A percentile compares a stretch with the other conserved stretches of the same genome.
These are phyloP conservation scores for Skeletonema potamos DNA, from an alignment of 108 stramenopile genomes.

Conservation along the genomic window DNA sequence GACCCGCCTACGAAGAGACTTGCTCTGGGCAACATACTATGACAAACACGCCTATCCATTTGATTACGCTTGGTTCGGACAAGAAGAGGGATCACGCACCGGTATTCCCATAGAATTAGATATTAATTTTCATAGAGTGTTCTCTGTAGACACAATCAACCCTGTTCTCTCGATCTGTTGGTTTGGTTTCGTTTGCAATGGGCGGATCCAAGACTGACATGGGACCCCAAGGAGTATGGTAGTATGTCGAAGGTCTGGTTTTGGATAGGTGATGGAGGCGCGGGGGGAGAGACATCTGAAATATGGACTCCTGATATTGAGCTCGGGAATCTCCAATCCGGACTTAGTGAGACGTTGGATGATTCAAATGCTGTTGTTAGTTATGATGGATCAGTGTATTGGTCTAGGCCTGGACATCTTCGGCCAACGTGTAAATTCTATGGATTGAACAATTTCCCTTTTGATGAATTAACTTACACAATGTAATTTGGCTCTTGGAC, in stretches of 20 bases:
- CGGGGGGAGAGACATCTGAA: conserved; percentile 42
- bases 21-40: conserved; percentile 17
- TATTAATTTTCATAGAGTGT: conserved; percentile 43
- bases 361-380: conserved; percentile 35
- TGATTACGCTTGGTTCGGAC: conserved; percentile 34
- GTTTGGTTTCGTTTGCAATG: conserved; percentile 47
- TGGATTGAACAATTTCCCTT: conserved; percentile 45
- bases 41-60: conserved; percentile 42
- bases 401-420: conserved; percentile 43
- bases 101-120: conserved; percentile 42
- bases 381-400: conserved; percentile 31
- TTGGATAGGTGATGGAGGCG: conserved; percentile 30
- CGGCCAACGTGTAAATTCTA: conserved; percentile 38
- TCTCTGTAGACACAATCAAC: conserved; percentile 22
- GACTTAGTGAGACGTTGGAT: conserved; percentile 11
- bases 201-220: conserved; percentile 40
- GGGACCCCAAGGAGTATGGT: conserved; percentile 34
- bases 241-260: conserved; percentile 33
- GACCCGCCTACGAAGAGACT: conserved; percentile 8
- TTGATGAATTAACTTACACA: conserved; percentile 34
- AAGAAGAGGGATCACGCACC: not conserved
- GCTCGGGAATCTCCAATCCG: conserved; percentile 40
- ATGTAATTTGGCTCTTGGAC: conserved; percentile 48
- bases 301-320: conserved; percentile 57
- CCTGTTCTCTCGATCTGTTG: conserved; percentile 37